These are phyloP conservation scores for Hepatocystis sp. DNA, from an alignment of 169 alveolate genomes.

Conservation along the genomic window DNA sequence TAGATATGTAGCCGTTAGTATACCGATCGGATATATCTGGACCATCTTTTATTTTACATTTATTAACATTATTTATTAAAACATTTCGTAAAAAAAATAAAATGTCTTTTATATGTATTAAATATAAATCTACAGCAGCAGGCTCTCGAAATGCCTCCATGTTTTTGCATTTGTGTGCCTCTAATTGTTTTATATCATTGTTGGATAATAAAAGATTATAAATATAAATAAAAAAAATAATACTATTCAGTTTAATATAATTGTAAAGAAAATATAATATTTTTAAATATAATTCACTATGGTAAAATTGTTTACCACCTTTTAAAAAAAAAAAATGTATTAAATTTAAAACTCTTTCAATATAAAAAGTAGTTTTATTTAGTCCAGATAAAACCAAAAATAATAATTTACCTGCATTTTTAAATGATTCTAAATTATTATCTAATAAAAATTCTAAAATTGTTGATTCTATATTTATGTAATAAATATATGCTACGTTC, in stretches of 20 bases:
- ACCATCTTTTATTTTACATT: no score
- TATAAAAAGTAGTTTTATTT: slow-evolving; percentile 11
- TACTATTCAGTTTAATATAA: slow-evolving; percentile 15
- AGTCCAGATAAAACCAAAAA: slow-evolving; percentile 41
- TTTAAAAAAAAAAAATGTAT: slow-evolving; percentile 44
- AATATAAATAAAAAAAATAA: slow-evolving; percentile 2
- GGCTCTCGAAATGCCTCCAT: background rate
- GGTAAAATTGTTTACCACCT: slow-evolving; percentile 62
- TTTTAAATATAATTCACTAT: slow-evolving; percentile 30
- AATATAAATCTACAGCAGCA: slow-evolving; percentile 20
- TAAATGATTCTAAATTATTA: slow-evolving; percentile 47
- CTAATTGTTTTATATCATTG: slow-evolving; percentile 24
- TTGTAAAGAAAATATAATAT: slow-evolving; percentile 5
- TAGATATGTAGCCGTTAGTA: no score
- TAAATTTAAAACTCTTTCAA: slow-evolving; percentile 44
- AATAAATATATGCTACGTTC: slow-evolving; percentile 17
- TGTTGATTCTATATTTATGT: slow-evolving; percentile 58
- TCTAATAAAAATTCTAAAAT: slow-evolving; percentile 45
- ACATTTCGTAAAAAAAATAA: no score
- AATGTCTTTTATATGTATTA: slow-evolving; percentile 31
- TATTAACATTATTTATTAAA: no score
- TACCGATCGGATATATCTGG: no score
- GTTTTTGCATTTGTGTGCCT: slow-evolving; percentile 23
- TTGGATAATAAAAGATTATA: slow-evolving; percentile 38
- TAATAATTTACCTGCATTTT: slow-evolving; percentile 70